Evolutionary conservation across 441 rosid species (phyloP), one percentile per base, ranked within the genome.

Genomic region (Capsella rubella): DNA sequence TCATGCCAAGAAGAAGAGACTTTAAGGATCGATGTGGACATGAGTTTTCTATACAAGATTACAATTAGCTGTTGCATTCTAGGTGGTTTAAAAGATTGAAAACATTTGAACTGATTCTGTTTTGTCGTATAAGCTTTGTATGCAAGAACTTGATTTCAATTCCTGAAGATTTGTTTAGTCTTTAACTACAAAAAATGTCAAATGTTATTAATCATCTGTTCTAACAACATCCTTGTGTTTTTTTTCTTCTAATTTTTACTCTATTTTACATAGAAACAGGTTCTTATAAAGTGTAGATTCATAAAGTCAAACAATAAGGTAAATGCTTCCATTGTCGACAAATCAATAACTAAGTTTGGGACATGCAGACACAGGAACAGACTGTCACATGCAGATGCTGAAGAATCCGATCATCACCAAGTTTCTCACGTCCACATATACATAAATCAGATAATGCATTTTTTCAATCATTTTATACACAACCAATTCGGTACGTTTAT

Each of bases 261-360:
- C 8, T 27, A 7, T 11, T 50, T 27, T n/a, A 7, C 12, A 55
- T 31, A 55, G 7, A 31, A 31, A 8, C 8, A 35, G 47, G 6
- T 2, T 10, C 15, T 14, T 61, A 53, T 29, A 63, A 42, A 64
- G 27, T 32, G 40, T 8, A 6, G 31, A 31, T 16, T 18, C 43
- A 16, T 27, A 40, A 8, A 12, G 55, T 32, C 10, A 50, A 45
- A 32, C 18, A 70, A 49, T 32, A 58, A 10, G 47, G 27, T 10
- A 14, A 14, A 56, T 3, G 32, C 40, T 49, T 49, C n/a, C 3
- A 39, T 35, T 13, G 43, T 61, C 16, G 49, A 60, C 60, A 39
- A 60, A 71, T 50, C 67, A 60, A 37, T 60, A 71, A 71, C 60
- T 50, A 51, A 21, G 15, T 28, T 52, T 60, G 25, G 34, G 60